phyloP scores from a whole-genome alignment of 1,284 basidiomycete species.

The Trametes polyzona region DNA sequence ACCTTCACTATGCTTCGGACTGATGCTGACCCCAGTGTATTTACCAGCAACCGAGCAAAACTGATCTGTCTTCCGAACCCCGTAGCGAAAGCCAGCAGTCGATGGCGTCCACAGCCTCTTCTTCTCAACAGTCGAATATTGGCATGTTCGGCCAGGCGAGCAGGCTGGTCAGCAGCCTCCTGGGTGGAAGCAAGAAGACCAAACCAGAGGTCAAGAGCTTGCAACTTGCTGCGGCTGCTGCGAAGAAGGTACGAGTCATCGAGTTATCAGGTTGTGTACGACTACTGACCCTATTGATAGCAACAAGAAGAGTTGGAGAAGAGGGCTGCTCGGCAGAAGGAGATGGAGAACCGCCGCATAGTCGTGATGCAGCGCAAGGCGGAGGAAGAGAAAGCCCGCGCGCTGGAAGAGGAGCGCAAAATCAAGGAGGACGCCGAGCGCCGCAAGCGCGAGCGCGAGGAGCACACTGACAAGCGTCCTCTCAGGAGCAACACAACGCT shows the following conservation, averaged over 20 bases:
- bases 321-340: slow-evolving; percentile 72
- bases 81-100: slow-evolving; percentile 57
- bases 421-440: slow-evolving; percentile 70
- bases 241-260: slow-evolving; percentile 71
- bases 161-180: slow-evolving; percentile 63
- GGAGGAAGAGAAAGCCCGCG: slow-evolving; percentile 73
- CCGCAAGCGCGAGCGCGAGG: slow-evolving; percentile 76
- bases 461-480: slow-evolving; percentile 67
- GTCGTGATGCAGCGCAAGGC: slow-evolving; percentile 74
- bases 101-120: slow-evolving; percentile 49
- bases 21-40: background rate
- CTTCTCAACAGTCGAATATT: slow-evolving; percentile 56
- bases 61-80: slow-evolving; percentile 10
- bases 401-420: slow-evolving; percentile 70
- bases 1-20: background rate
- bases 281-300: slow-evolving; percentile 43
- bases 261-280: too few relatives aligned
- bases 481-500: slow-evolving; percentile 42
- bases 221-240: slow-evolving; percentile 79
- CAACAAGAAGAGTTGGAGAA: slow-evolving; percentile 87
- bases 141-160: slow-evolving; percentile 72
- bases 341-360: slow-evolving; percentile 80
- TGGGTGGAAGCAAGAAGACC: slow-evolving; percentile 67
- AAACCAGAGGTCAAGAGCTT: slow-evolving; percentile 83
- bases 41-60: slow-evolving; percentile 19